Evolutionary conservation across 331 rosid species (phyloP), one percentile per base, ranked within the genome.

Genomic region (Pyracantha coccinea): DNA sequence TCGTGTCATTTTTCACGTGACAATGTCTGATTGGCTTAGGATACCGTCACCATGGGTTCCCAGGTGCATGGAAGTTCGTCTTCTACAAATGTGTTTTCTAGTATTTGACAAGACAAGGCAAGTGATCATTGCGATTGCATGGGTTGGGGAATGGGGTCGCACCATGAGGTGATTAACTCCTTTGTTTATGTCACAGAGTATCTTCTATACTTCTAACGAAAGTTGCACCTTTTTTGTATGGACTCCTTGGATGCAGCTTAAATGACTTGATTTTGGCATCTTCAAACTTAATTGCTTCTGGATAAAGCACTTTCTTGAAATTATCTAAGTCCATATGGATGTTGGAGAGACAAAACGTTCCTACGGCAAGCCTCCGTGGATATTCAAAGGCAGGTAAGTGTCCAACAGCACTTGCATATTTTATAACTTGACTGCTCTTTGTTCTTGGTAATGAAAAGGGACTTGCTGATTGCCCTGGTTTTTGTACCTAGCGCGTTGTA

Each of bases 301-400:
- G 29, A 20, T 59, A 71, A 59, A 79, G 29, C 60, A n/a, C 31
- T 6, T 31, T 12, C 20, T 11, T n/a, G 14, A n/a, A 29, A 47
- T 19, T 12, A 33, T 44, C 28, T 60, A 25, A 61, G 74, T 52
- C 67, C 68, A 91, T 41, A 11, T 91, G 96, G 89, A 75, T 31
- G 60, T 17, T 76, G 78, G 81, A 62, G 83, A 85, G 64, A 65
- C 54, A 25, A 80, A 83, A 67, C 15, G 81, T 84, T 88, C 91
- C 60, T 94, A 87, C 74, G 90, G 92, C 21, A 90, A 80, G 76
- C 93, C 98, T 77, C 98, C 98, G 15, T 94, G 97, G 98, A 72
- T 78, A 69, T 94, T 94, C 66, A 86, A 66, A 75, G 97, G 98
- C 86, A 91, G 95, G 98, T 68, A 79, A 75, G 82, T 53, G 16